These are phyloP conservation scores for Gentiana dahurica DNA, from an alignment of 257 asterid genomes.

Conservation along the genomic window DNA sequence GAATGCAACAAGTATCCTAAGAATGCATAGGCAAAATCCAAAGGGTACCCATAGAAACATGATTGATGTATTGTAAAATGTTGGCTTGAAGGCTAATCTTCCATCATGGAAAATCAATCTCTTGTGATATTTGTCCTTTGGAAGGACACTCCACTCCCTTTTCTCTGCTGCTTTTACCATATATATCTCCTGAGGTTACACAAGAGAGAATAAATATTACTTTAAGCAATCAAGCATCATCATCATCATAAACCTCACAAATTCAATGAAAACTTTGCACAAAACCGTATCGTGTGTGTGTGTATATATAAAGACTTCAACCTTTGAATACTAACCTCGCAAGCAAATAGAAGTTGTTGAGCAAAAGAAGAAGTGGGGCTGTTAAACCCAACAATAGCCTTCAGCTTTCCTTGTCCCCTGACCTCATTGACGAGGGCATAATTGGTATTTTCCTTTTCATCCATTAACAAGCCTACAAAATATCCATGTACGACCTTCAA, in stretches of 20 bases:
- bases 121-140: slow-evolving; percentile 17
- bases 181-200: slow-evolving; percentile 16
- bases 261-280: too few species aligned
- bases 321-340: slow-evolving; percentile 11
- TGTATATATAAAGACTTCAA: too few species aligned
- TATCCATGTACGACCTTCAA: slow-evolving; percentile 7
- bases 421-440: slow-evolving; percentile 1
- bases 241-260: neutral
- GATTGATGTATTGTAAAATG: slow-evolving; percentile 13
- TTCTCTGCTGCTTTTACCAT: slow-evolving; percentile 17
- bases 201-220: neutral
- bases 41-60: slow-evolving; percentile 24
- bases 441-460: slow-evolving; percentile 8
- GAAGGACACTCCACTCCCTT: slow-evolving; percentile 19
- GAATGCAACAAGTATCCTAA: slow-evolving; percentile 10
- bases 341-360: slow-evolving; percentile 7
- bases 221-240: neutral
- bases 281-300: too few species aligned
- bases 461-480: slow-evolving; percentile 20
- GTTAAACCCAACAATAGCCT: slow-evolving; percentile 15
- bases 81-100: slow-evolving; percentile 24
- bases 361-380: slow-evolving; percentile 3
- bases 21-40: slow-evolving; percentile 16
- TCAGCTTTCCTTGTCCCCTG: slow-evolving; percentile 9
- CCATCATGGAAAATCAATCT: slow-evolving; percentile 26